Conservation (phyloP, 208 protist genomes). For the Leishmania mexicana region DNA sequence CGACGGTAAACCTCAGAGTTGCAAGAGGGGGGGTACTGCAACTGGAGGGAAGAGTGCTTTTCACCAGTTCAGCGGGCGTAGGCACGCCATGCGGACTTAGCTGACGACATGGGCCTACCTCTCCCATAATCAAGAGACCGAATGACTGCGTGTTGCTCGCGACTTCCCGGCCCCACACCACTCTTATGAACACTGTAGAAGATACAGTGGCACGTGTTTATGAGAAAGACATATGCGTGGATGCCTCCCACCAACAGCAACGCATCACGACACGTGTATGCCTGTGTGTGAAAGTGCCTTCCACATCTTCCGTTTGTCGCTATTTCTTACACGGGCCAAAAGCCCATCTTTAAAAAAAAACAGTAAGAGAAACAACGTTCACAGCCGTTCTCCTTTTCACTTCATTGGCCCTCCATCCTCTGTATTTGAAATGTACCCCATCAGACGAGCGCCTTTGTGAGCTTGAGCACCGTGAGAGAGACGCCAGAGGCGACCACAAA, state of each 20-base stretch:
- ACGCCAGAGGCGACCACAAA: not conserved
- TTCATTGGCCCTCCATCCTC: not conserved
- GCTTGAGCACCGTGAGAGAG: not conserved
- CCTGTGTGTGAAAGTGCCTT: not conserved
- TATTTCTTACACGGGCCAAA: not conserved
- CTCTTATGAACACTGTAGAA: not conserved
- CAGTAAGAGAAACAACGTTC: not conserved
- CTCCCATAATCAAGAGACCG: not conserved
- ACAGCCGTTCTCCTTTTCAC: not conserved
- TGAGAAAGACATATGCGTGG: not conserved
- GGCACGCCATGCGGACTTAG: not conserved
- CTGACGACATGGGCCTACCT: not conserved
- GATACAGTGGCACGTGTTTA: not conserved
- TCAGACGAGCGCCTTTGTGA: not conserved
- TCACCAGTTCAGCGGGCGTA: not conserved
- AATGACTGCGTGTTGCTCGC: not conserved
- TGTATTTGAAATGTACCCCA: not conserved
- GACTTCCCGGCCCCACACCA: not conserved
- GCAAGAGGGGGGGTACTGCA: not conserved
- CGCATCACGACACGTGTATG: not conserved
- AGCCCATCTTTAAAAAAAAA: not conserved
- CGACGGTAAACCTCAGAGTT: not conserved
- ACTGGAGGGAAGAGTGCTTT: not conserved
- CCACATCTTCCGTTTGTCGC: not conserved
- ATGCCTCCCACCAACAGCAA: not conserved